phyloP scores from a whole-genome alignment of 345 rosid genomes.

The Sisymbrium irio region DNA sequence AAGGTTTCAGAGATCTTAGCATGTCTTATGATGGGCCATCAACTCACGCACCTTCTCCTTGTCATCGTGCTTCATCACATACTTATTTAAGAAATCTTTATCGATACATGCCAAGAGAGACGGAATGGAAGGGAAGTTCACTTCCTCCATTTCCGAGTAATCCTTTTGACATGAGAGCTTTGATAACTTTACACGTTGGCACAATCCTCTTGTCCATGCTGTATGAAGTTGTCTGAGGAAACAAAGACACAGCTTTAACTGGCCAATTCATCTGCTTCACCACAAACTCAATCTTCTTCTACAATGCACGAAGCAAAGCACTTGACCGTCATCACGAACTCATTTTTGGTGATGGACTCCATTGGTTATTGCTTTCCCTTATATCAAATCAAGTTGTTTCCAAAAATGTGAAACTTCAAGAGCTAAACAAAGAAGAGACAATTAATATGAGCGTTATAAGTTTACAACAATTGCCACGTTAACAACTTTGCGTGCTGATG shows the following conservation, averaged over 20 bases:
- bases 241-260: not conserved
- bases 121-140: not conserved
- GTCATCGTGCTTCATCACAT: not conserved
- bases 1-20: not conserved
- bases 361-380: no score
- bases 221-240: constrained; percentile 8
- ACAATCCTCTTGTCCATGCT: constrained; percentile 38
- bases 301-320: not conserved
- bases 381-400: no score
- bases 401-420: no score
- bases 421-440: no score
- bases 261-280: constrained; percentile 41
- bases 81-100: not conserved
- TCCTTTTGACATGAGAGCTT: constrained; percentile 30
- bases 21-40: not conserved
- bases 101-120: not conserved
- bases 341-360: constrained; percentile 10
- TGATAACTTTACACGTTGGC: constrained; percentile 33
- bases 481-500: no score
- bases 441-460: no score
- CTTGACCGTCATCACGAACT: not conserved
- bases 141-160: not conserved
- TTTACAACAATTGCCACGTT: no score
- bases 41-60: not conserved
- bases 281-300: constrained; percentile 25